Base-by-base conservation (phyloP, 495 filamentous ascomycete genomes). In the Xylaria longipes region DNA sequence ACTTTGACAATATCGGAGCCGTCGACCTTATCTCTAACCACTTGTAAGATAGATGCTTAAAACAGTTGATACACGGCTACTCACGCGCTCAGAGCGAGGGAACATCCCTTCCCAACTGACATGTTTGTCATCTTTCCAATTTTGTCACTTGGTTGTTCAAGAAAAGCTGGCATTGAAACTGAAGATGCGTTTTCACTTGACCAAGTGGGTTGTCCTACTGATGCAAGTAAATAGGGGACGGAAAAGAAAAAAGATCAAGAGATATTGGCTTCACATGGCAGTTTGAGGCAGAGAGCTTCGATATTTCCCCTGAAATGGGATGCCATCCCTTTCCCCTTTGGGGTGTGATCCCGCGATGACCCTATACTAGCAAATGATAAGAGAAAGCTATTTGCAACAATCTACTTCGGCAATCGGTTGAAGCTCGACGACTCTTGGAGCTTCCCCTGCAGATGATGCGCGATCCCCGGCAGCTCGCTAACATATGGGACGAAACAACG, bases 1-100 rank as follows among this genome's bases (percentile, higher is more conserved):
- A 86, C 76, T 45, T 70, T 81, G 29, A 85, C 80, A 8, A 71
- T 76, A 25, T 83, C 80, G 52, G 72, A 72, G 37, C 79, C 80
- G 50, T 71, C 64, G 25, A 77, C 60, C 22, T 74, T 81, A 61
- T 64, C 65, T 39, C 57, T 25, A 48, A 25, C 69, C 50, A 39
- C 52, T 43, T 33, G 52, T 68, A 20, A 68, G 73, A 61, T 61
- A 9, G 22, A 61, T 31, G 48, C 4, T 31, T 27, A 15, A 37
- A 52, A 9, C 27, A 2, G 60, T n/a, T n/a, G 43, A 46, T 65
- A 35, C 25, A 15, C 33, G 39, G 43, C 1, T 46, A 75, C 74
- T 72, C 35, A 78, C 74, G 69, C 71, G 60, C 65, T 76, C 2
- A 70, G 57, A 58, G 69, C 52, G 65, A 65, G 56, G 22, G 73